phyloP scores from a whole-genome alignment of 208 protist species.

The Acanthamoeba sp. region DNA sequence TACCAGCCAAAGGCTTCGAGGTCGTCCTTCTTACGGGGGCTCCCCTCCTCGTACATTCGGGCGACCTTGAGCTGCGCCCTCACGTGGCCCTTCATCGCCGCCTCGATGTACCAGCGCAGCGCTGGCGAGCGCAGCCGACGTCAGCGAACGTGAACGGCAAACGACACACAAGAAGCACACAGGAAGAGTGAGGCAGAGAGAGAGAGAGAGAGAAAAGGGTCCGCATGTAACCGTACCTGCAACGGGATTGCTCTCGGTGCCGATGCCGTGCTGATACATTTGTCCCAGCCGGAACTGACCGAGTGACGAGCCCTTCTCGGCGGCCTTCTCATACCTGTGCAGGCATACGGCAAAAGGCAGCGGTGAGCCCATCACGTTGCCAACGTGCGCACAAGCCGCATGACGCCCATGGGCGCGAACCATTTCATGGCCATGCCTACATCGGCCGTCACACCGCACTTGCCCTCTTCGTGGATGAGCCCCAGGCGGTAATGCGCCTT shows the following conservation, averaged over 20 bases:
- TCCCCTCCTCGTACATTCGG: slow-evolving; percentile 30
- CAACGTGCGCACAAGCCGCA: too few species aligned
- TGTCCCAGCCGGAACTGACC: slow-evolving; percentile 32
- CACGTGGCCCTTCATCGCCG: slow-evolving; percentile 60
- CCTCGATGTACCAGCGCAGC: slow-evolving; percentile 65
- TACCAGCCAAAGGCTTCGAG: slow-evolving; percentile 62
- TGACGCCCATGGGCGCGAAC: neutral
- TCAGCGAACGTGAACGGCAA: too few species aligned
- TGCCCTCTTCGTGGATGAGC: slow-evolving; percentile 53
- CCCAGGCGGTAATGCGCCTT: slow-evolving; percentile 43
- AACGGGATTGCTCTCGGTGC: neutral
- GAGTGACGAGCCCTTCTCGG: slow-evolving; percentile 24
- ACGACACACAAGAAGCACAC: neutral
- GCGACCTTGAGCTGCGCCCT: slow-evolving; percentile 61
- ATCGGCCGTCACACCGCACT: slow-evolving; percentile 34
- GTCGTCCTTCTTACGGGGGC: slow-evolving; percentile 25
- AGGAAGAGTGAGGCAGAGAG: neutral
- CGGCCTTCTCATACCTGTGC: slow-evolving; percentile 59
- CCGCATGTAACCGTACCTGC: too few species aligned
- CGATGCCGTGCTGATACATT: slow-evolving; percentile 27
- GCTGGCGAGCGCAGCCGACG: neutral
- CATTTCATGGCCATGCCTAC: slow-evolving; percentile 21
- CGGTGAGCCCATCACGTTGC: too few species aligned
- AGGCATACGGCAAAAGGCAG: neutral
- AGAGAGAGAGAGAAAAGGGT: too few species aligned